Conservation (phyloP, 768 basidiomycete genomes). For the Trametopsis cervina region DNA sequence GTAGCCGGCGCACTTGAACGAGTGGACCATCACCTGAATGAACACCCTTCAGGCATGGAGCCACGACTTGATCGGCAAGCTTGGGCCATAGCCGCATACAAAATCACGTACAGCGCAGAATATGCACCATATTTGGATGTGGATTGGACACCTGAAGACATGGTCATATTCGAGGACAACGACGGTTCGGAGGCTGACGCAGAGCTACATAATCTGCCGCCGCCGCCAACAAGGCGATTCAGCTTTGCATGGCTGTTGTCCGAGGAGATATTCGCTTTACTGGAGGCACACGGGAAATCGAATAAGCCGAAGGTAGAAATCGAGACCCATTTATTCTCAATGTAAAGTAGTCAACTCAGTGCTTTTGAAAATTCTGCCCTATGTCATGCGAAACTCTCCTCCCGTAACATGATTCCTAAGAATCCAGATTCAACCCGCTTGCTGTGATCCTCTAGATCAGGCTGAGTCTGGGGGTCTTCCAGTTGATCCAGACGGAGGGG, state of each 20-base stretch:
- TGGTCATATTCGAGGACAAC: not conserved
- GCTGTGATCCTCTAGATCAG: too few species aligned
- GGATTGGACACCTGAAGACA: slow-evolving; percentile 2
- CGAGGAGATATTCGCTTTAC: not conserved
- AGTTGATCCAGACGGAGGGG: slow-evolving; percentile 39
- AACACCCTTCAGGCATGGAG: not conserved
- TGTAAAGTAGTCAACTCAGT: too few species aligned
- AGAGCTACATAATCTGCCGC: not conserved
- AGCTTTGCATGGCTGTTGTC: slow-evolving; percentile 1
- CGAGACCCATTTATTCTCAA: too few species aligned
- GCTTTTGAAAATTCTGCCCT: too few species aligned
- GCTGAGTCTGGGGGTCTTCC: slow-evolving; percentile 37
- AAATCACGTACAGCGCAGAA: slow-evolving; percentile 1
- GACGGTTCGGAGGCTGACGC: not conserved
- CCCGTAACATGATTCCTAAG: too few species aligned
- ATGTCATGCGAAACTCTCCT: too few species aligned
- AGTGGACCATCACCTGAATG: not conserved
- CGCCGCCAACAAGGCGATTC: not conserved
- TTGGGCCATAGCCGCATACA: slow-evolving; percentile 7
- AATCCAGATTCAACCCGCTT: too few species aligned
- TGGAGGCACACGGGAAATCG: too few species aligned
- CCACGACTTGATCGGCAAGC: not conserved
- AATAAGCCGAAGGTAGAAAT: too few species aligned
- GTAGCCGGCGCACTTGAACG: not conserved
- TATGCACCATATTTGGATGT: not conserved